Percentiles rank a stretch among this genome's conserved stretches.
phyloP scores from a whole-genome alignment of 192 early-diverging fungal species.

The Podila verticillata region DNA sequence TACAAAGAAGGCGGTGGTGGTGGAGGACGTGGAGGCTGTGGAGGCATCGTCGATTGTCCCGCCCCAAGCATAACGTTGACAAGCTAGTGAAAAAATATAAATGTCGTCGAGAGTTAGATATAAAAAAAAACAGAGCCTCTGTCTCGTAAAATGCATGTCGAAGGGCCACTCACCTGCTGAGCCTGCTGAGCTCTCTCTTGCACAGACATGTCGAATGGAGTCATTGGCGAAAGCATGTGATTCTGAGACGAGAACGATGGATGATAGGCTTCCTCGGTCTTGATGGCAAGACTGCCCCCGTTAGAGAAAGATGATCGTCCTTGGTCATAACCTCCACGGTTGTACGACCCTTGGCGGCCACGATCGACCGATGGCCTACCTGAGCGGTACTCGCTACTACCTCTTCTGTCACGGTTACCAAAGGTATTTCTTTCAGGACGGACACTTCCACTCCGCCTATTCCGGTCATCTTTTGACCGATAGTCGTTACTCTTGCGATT shows the following conservation, averaged over 20 bases:
- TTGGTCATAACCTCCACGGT: no score
- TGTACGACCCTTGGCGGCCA: no score
- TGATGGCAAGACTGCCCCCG: background rate
- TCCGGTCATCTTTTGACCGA: background rate
- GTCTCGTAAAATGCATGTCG: no score
- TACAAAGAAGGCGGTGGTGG: background rate
- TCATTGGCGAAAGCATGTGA: background rate
- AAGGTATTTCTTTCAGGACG: background rate
- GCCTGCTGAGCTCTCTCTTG: background rate
- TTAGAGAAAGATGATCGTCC: no score
- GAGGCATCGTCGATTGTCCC: background rate
- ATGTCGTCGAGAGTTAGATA: background rate
- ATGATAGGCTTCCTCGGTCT: background rate
- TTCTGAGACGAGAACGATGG: background rate
- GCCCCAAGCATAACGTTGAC: background rate
- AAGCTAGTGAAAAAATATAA: background rate
- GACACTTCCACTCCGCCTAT: background rate
- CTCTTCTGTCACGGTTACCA: background rate
- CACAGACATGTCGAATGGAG: background rate
- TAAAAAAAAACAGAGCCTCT: background rate
- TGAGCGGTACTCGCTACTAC: background rate
- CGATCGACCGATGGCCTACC: no score
- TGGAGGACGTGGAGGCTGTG: background rate
- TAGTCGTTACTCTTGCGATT: background rate
- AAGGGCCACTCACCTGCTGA: background rate